phyloP scores from a whole-genome alignment of 352 stramenopile species.

The Pythium pyrilobum region DNA sequence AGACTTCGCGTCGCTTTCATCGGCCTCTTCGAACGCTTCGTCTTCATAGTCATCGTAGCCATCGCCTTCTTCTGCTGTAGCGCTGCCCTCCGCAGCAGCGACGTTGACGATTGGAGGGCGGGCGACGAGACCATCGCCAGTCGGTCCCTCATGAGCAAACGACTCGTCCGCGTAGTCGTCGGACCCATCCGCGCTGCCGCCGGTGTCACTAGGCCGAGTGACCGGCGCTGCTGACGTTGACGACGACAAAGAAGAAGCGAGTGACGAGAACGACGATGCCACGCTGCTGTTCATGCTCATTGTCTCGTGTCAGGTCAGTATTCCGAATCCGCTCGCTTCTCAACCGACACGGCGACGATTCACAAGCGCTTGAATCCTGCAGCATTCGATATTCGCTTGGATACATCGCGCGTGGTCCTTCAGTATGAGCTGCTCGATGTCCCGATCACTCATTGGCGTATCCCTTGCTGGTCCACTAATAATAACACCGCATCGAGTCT shows the following conservation, averaged over 20 bases:
- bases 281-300: constrained; percentile 5
- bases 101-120: too few relatives aligned
- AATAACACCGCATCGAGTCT: too few relatives aligned
- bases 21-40: constrained; percentile 7
- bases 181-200: neutral
- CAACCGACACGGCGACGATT: too few relatives aligned
- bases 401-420: too few relatives aligned
- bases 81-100: neutral
- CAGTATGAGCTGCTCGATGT: too few relatives aligned
- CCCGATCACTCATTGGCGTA: too few relatives aligned
- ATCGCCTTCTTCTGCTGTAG: neutral
- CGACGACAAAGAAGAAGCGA: neutral
- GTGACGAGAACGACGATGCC: neutral
- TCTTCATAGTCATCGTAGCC: constrained; percentile 3
- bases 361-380: too few relatives aligned
- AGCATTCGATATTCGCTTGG: too few relatives aligned
- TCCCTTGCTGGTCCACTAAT: too few relatives aligned
- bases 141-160: neutral
- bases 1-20: neutral
- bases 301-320: neutral
- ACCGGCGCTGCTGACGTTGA: neutral
- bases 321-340: neutral
- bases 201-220: too few relatives aligned
- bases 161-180: constrained; percentile 1
- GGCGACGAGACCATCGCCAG: neutral